Evolutionary conservation across 2,329 filamentous ascomycete species (phyloP).

Genomic region (Magnaporthiopsis rhizophila): DNA sequence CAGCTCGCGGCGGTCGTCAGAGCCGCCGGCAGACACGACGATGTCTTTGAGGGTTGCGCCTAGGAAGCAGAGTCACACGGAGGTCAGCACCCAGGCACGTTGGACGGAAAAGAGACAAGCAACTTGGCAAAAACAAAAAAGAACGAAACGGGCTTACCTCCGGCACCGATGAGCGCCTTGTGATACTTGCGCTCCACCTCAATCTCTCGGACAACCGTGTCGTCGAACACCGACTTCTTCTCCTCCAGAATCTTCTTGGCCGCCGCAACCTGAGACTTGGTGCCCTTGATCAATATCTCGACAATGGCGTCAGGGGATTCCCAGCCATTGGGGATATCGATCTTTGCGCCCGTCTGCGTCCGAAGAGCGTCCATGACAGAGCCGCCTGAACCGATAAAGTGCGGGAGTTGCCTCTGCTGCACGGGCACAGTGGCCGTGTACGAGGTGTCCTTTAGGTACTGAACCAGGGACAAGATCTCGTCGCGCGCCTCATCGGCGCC

Average conservation of each 20-base stretch:
- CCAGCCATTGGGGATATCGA: conserved; percentile 79
- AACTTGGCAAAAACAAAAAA: conserved; percentile 3
- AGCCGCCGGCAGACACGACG: conserved; percentile 79
- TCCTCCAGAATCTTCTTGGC: conserved; percentile 87
- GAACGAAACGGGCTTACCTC: conserved; percentile 62
- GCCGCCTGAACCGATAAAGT: conserved; percentile 84
- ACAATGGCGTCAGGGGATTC: conserved; percentile 65
- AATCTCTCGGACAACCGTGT: conserved; percentile 76
- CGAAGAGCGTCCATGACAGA: conserved; percentile 86
- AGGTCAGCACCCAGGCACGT: not conserved
- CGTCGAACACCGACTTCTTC: conserved; percentile 79
- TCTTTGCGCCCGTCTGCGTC: conserved; percentile 74
- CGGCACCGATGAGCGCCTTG: conserved; percentile 77
- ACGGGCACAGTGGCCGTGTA: conserved; percentile 73
- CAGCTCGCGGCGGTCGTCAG: conserved; percentile 73
- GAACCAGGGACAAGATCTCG: conserved; percentile 79
- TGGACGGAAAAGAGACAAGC: not conserved
- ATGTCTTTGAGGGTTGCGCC: conserved; percentile 81
- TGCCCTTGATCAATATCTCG: conserved; percentile 87
- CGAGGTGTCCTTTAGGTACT: conserved; percentile 86
- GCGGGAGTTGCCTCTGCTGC: conserved; percentile 87
- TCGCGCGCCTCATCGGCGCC: conserved; percentile 88
- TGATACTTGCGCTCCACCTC: conserved; percentile 95
- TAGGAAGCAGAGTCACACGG: conserved; percentile 34
- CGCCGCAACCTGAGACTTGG: conserved; percentile 80